Conservation (phyloP, 257 asterid species). For the Gynochthodes officinalis region DNA sequence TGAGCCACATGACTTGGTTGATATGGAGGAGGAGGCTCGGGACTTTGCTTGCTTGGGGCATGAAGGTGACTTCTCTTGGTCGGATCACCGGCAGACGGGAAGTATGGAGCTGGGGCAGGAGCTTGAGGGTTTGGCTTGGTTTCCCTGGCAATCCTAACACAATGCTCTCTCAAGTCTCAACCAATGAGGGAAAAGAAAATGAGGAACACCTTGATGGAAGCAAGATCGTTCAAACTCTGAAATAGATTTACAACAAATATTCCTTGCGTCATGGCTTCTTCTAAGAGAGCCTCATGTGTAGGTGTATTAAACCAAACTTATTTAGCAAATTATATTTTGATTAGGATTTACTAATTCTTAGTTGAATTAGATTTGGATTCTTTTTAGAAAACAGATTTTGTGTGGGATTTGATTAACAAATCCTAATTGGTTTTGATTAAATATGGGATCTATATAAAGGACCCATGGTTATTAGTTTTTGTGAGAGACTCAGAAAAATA, state of each 20-base stretch:
- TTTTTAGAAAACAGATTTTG: too few species aligned
- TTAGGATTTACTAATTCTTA: too few species aligned
- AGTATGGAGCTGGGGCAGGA: neutral
- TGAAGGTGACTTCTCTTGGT: neutral
- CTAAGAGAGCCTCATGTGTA: neutral
- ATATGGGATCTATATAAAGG: too few species aligned
- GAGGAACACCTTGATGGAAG: neutral
- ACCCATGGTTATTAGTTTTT: too few species aligned
- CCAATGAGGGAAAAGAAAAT: neutral
- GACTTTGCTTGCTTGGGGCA: neutral
- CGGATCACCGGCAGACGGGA: neutral
- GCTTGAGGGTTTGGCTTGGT: neutral
- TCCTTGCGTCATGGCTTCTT: neutral
- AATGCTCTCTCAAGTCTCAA: neutral
- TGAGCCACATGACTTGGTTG: neutral
- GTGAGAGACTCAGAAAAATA: too few species aligned
- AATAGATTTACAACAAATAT: neutral
- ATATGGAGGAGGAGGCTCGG: neutral
- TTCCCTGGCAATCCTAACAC: neutral
- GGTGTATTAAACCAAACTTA: too few species aligned
- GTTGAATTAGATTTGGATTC: too few species aligned
- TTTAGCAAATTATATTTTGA: too few species aligned
- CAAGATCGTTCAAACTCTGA: neutral
- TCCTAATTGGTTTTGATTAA: too few species aligned
- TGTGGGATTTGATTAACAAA: too few species aligned